Evolutionary conservation across 768 basidiomycete genomes (phyloP), one percentile per base, ranked within the genome.

Genomic region (Trametes punicea): DNA sequence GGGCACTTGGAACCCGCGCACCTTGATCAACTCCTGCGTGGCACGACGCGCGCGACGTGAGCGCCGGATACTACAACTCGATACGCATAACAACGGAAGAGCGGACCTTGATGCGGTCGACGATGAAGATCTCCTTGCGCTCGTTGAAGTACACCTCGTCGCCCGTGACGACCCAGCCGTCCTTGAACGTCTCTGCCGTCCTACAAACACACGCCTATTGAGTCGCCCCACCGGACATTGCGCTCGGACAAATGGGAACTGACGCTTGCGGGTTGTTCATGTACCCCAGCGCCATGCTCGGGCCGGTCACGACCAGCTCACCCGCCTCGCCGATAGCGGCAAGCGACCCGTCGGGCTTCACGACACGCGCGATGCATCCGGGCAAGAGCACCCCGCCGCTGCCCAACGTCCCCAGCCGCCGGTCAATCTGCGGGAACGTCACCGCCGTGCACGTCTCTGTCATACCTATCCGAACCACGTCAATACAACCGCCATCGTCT

Each of bases 11-110:
- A 70, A 75, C 15, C 75, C 77, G 64, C 77, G 75, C 34, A 85
- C 81, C 70, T 90, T 88, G 70, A 88, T 75, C 51, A 87, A 81
- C 74, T 89, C 87, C 85, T 86, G 52, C 38, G 29, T n/a, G n/a
- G n/a, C n/a, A n/a, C n/a, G n/a, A n/a, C n/a, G n/a, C n/a, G n/a
- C n/a, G 31, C n/a, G 30, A 46, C 36, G 15, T 13, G 21, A n/a
- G 38, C 30, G 26, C 39, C 3, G 52, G 33, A 10, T 41, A 8
- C 36, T 10, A 23, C 29, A 26, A 41, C n/a, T 2, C 38, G 21
- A 27, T 6, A 26, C 8, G 13, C 15, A 6, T n/a, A 38, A 9
- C 29, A n/a, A 27, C 27, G 25, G 31, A 25, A n/a, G 1, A 44
- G 21, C 59, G n/a, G 61, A 84, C 86, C 78, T 89, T 90, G 52